Evolutionary conservation across 1,284 basidiomycete genomes (phyloP), one percentile per base, ranked within the genome.

Genomic region (Sanghuangporus weigelae): DNA sequence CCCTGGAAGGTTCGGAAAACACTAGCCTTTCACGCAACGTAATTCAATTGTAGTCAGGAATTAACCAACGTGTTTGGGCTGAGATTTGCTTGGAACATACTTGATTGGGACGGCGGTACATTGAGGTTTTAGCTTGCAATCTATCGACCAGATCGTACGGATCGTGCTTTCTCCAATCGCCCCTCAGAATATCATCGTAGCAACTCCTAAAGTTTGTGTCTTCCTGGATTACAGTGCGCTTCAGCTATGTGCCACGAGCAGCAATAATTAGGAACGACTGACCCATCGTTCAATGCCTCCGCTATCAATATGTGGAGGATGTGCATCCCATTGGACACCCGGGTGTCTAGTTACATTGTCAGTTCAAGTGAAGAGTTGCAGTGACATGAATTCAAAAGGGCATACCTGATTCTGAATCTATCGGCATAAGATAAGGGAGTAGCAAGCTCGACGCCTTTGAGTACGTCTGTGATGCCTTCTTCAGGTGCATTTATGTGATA

Each of bases 1-100:
- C 90, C 90, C 72, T 95, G 93, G 76, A 91, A 90, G 0, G 91
- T 89, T 56, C 92, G 78, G 75, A 94, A 93, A 4, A 95, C 83
- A 44, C 77, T 84, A 6, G 85, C 76, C 77, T 85, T 50, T 10
- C 26, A 12, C 26, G 26, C 26, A 31, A 3, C 26, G 26, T 31
- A 31, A 31, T 31, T 31, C 26, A 31, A 31, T 31, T 5, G 26
- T 31, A 31, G 26, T 31, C 26, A 54, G 5, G 16, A 2, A 16
- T 51, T 23, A 51, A 14, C 14, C 38, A 10, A 7, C 14, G 35
- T n/a, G 21, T 23, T 14, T 35, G 8, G 4, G 21, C 6, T 51
- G 10, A 23, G 14, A 51, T 16, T 36, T 23, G 46, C 11, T 42
- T 26, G n/a, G 21, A 39, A 16, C 53, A 56, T 61, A 81, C 83